Evolutionary conservation across 164 flowering plant genomes (phyloP).

Genomic region (Nelumbo lutea): DNA sequence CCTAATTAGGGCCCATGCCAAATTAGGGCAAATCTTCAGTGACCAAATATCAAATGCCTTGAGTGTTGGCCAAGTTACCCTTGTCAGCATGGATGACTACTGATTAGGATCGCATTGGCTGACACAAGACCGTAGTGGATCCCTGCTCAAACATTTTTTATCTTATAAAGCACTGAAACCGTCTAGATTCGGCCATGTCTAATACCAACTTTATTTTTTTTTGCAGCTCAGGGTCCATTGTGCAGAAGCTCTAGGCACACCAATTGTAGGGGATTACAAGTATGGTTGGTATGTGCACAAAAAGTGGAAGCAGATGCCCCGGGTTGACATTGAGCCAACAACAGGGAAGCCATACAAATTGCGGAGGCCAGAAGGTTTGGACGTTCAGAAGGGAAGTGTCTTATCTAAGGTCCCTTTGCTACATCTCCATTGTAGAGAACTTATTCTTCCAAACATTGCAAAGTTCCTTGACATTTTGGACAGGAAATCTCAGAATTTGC

Average conservation of each 20-base stretch:
- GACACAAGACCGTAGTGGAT: no score
- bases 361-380: slow-evolving; percentile 70
- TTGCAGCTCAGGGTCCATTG: slow-evolving; percentile 89
- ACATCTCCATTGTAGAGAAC: slow-evolving; percentile 84
- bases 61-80: no score
- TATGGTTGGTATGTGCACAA: slow-evolving; percentile 83
- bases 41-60: no score
- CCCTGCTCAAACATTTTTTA: no score
- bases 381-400: slow-evolving; percentile 91
- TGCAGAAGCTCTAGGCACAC: slow-evolving; percentile 89
- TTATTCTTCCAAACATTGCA: slow-evolving; percentile 74
- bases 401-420: slow-evolving; percentile 79
- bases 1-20: no score
- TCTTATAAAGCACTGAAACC: no score
- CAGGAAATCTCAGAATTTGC: slow-evolving; percentile 7
- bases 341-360: slow-evolving; percentile 71
- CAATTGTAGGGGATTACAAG: slow-evolving; percentile 88
- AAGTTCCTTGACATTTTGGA: slow-evolving; percentile 39
- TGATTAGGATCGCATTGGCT: no score
- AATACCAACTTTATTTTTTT: background rate
- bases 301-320: slow-evolving; percentile 81
- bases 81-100: no score
- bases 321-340: slow-evolving; percentile 60
- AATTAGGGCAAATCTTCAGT: no score
- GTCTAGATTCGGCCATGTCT: background rate